phyloP scores from a whole-genome alignment of 345 rosid genomes.

The Reutealis trisperma region DNA sequence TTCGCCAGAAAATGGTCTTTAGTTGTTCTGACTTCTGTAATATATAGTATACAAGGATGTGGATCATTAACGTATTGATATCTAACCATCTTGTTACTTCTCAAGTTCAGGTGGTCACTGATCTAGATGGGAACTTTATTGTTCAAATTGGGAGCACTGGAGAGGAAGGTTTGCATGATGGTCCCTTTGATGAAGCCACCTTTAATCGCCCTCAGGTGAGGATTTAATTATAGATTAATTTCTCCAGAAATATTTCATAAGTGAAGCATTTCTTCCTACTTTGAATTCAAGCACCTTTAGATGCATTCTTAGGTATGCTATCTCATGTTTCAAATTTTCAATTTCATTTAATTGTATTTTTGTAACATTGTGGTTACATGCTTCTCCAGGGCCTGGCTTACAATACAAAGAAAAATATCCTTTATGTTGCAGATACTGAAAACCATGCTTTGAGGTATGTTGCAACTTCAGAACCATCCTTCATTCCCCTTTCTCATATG shows the following conservation, averaged over 20 bases:
- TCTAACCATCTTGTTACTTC: constrained; percentile 10
- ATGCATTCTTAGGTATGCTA: neutral
- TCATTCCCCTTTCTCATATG: neutral
- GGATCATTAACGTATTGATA: neutral
- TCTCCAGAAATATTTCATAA: constrained; percentile 1
- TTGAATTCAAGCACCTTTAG: neutral
- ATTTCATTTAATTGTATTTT: constrained; percentile 7
- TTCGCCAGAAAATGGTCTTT: constrained; percentile 5
- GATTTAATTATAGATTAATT: constrained; percentile 4
- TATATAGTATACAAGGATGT: neutral
- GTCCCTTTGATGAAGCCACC: constrained; percentile 78
- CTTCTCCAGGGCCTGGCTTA: constrained; percentile 81
- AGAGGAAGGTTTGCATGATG: constrained; percentile 82
- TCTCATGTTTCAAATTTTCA: neutral
- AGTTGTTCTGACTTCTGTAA: neutral
- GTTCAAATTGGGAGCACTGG: constrained; percentile 83
- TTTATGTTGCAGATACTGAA: constrained; percentile 94
- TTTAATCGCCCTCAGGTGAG: constrained; percentile 88
- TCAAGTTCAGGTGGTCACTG: constrained; percentile 74
- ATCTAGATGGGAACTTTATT: constrained; percentile 81
- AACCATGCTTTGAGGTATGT: constrained; percentile 89
- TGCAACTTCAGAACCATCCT: constrained; percentile 12
- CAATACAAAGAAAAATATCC: constrained; percentile 79
- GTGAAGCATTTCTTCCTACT: neutral
- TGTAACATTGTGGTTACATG: constrained; percentile 18